Evolutionary conservation across 805 yeast species (phyloP).

Genomic region (Torulaspora maleeae): DNA sequence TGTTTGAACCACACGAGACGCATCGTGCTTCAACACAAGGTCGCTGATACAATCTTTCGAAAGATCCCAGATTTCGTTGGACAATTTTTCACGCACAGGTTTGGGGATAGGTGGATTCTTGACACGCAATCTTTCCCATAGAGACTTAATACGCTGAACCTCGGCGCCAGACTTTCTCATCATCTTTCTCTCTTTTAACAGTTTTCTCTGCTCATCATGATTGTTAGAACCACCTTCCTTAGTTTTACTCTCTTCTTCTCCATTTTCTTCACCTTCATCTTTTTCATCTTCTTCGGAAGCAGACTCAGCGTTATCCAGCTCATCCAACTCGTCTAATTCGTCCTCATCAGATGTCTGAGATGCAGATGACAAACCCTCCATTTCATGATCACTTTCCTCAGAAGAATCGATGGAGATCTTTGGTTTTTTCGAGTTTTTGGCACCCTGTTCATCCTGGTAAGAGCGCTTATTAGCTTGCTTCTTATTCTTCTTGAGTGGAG

Average conservation of each 20-base stretch:
- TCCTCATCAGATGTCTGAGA: conserved; percentile 8
- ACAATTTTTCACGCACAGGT: conserved; percentile 66
- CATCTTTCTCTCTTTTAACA: conserved; percentile 76
- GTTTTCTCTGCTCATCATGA: conserved; percentile 77
- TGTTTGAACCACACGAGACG: conserved; percentile 93
- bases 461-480: conserved; percentile 12
- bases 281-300: conserved; percentile 32
- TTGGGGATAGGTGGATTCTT: conserved; percentile 78
- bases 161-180: conserved; percentile 82
- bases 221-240: conserved; percentile 37
- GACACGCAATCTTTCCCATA: conserved; percentile 91
- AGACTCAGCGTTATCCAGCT: conserved; percentile 29
- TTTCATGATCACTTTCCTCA: conserved; percentile 28
- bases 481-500: conserved; percentile 8
- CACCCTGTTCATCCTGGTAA: conserved; percentile 1
- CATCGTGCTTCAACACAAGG: conserved; percentile 90
- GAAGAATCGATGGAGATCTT: conserved; percentile 34
- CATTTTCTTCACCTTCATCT: conserved; percentile 26
- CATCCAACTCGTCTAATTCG: conserved; percentile 24
- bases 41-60: conserved; percentile 74
- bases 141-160: conserved; percentile 74
- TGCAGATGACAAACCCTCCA: conserved; percentile 9
- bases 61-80: conserved; percentile 80
- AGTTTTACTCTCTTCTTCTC: conserved; percentile 32
- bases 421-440: conserved; percentile 29